phyloP scores from a whole-genome alignment of 2,329 filamentous ascomycete genomes.

The Cyphellophora europaea region DNA sequence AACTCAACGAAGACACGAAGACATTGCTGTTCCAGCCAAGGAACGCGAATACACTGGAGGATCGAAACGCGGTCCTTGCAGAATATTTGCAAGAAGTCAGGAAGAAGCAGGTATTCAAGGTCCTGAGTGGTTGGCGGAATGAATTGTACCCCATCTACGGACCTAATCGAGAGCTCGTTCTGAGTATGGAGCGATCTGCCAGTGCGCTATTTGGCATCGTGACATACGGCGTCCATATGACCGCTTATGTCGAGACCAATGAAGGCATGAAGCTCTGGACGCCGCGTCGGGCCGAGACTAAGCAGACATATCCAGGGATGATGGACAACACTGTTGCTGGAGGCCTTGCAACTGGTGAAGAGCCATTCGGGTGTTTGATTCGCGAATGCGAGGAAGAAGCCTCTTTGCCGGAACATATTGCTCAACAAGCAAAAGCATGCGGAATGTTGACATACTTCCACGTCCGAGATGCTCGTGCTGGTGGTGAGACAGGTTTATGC shows the following conservation, averaged over 20 bases:
- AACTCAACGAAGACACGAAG: slow-evolving; percentile 5
- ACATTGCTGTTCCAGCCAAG: slow-evolving; percentile 17
- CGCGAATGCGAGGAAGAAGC: slow-evolving; percentile 88
- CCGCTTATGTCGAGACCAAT: slow-evolving; percentile 52
- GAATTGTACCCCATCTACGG: slow-evolving; percentile 74
- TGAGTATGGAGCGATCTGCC: slow-evolving; percentile 69
- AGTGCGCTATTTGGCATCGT: slow-evolving; percentile 65
- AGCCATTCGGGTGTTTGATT: slow-evolving; percentile 70
- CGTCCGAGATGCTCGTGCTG: slow-evolving; percentile 63
- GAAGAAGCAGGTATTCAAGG: slow-evolving; percentile 58
- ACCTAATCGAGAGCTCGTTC: slow-evolving; percentile 48
- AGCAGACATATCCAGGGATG: slow-evolving; percentile 84
- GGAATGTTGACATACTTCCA: slow-evolving; percentile 80
- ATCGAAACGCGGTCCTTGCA: slow-evolving; percentile 50
- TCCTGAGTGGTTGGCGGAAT: slow-evolving; percentile 70
- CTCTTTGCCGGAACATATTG: slow-evolving; percentile 59
- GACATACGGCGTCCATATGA: slow-evolving; percentile 75
- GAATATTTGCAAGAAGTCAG: slow-evolving; percentile 59
- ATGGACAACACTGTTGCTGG: slow-evolving; percentile 91
- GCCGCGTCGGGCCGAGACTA: slow-evolving; percentile 62
- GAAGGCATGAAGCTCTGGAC: slow-evolving; percentile 73
- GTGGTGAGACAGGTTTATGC: slow-evolving; percentile 70
- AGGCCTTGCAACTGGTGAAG: slow-evolving; percentile 71
- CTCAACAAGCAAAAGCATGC: slow-evolving; percentile 51
- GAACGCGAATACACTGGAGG: slow-evolving; percentile 35